Conservation (phyloP, 2,329 filamentous ascomycete genomes). For the Fusarium avenaceum region DNA sequence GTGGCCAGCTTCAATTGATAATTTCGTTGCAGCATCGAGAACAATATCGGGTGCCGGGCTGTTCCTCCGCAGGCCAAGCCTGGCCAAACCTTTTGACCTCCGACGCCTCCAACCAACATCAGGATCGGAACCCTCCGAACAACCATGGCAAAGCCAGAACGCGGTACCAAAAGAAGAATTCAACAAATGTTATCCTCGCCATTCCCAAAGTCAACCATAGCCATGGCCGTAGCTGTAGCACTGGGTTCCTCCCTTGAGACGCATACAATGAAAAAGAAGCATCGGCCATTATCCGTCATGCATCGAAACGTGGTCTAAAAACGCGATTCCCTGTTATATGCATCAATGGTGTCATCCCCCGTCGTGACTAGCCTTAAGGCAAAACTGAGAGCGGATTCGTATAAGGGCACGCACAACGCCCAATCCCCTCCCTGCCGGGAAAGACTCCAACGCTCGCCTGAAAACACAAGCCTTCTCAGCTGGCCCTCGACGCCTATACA, state of each 20-base stretch:
- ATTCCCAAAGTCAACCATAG: constrained; percentile 46
- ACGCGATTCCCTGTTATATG: constrained; percentile 56
- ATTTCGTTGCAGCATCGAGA: constrained; percentile 46
- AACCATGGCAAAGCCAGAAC: constrained; percentile 45
- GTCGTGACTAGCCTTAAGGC: constrained; percentile 47
- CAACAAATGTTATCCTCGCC: constrained; percentile 43
- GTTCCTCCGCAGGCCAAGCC: constrained; percentile 40
- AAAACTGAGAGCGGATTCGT: constrained; percentile 48
- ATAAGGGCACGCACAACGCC: constrained; percentile 49
- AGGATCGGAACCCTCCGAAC: constrained; percentile 38
- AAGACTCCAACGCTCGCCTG: constrained; percentile 51
- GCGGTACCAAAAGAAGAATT: constrained; percentile 44
- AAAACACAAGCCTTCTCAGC: constrained; percentile 51
- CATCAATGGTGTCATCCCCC: constrained; percentile 53
- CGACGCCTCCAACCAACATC: constrained; percentile 40
- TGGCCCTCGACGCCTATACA: constrained; percentile 41
- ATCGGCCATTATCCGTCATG: constrained; percentile 64
- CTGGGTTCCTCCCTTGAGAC: constrained; percentile 49
- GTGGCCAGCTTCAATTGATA: constrained; percentile 50
- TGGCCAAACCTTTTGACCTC: constrained; percentile 44
- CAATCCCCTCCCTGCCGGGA: constrained; percentile 48
- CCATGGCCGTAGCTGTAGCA: constrained; percentile 46
- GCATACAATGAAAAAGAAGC: constrained; percentile 57
- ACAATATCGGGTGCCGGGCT: constrained; percentile 42
- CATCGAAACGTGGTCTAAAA: constrained; percentile 65